Conservation (phyloP, 768 basidiomycete species). For the Cystobasidium onofrii region DNA sequence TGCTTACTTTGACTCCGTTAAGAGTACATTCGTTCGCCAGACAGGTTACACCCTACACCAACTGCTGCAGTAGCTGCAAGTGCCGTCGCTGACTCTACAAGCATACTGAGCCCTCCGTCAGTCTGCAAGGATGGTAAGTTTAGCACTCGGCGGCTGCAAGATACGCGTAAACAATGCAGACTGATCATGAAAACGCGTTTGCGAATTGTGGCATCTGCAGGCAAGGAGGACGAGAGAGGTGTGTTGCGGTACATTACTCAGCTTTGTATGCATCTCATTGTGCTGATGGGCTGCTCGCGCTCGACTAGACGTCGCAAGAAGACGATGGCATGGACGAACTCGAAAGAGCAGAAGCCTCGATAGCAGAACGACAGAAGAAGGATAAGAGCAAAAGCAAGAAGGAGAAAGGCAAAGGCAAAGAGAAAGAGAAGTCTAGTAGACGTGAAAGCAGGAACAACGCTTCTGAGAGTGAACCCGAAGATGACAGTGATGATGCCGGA, state of each 20-base stretch:
- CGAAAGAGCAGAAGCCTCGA: conserved; percentile 9
- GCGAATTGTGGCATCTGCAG: too few relatives aligned
- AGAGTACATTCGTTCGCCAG: too few relatives aligned
- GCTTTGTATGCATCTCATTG: not conserved
- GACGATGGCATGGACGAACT: conserved; percentile 25
- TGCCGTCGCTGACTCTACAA: too few relatives aligned
- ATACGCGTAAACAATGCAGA: not conserved
- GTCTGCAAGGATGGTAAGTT: not conserved
- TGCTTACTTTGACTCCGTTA: too few relatives aligned
- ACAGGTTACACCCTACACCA: too few relatives aligned
- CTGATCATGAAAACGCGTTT: too few relatives aligned
- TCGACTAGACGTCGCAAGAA: not conserved
- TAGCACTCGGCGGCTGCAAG: not conserved
- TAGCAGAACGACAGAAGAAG: not conserved
- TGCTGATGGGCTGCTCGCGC: not conserved
- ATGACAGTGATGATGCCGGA: not conserved
- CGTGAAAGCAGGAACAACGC: not conserved
- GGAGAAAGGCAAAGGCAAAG: conserved; percentile 7
- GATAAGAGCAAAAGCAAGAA: not conserved
- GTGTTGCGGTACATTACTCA: not conserved
- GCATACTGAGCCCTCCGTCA: too few relatives aligned
- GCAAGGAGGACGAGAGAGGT: too few relatives aligned
- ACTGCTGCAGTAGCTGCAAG: too few relatives aligned
- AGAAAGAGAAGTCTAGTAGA: conserved; percentile 5
- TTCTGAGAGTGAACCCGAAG: not conserved